phyloP scores from a whole-genome alignment of 352 stramenopile genomes.

The Pythium dissotocum region DNA sequence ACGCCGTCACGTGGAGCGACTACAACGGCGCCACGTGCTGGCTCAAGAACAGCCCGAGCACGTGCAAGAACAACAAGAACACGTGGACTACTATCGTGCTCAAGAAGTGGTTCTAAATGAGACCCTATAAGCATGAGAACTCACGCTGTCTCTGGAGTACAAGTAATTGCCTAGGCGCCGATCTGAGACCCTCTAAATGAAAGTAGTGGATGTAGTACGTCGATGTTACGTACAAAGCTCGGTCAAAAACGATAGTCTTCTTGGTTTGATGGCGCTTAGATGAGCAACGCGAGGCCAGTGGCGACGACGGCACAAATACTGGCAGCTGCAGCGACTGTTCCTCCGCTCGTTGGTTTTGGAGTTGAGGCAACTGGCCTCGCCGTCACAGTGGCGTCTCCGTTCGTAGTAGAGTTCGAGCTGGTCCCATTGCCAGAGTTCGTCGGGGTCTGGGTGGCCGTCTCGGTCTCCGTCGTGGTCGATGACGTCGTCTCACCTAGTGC shows the following conservation, averaged over 20 bases:
- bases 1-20: conserved; percentile 36
- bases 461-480: neutral
- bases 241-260: too few relatives aligned
- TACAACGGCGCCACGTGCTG: conserved; percentile 56
- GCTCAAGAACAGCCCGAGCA: conserved; percentile 19
- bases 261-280: too few relatives aligned
- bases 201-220: too few relatives aligned
- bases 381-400: neutral
- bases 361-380: neutral
- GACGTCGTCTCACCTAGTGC: neutral
- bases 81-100: neutral
- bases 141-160: too few relatives aligned
- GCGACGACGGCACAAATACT: neutral
- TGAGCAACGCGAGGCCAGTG: neutral
- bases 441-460: too few relatives aligned
- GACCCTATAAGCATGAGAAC: too few relatives aligned
- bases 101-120: neutral
- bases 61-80: neutral
- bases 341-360: neutral
- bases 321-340: neutral
- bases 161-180: too few relatives aligned
- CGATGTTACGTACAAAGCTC: too few relatives aligned
- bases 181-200: too few relatives aligned
- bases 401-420: too few relatives aligned
- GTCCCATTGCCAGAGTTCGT: too few relatives aligned